A percentile compares a stretch with the other conserved stretches of the same genome.
These are phyloP conservation scores for Boletellus deceptivus DNA, from an alignment of 1,284 basidiomycete species.

Conservation along the genomic window DNA sequence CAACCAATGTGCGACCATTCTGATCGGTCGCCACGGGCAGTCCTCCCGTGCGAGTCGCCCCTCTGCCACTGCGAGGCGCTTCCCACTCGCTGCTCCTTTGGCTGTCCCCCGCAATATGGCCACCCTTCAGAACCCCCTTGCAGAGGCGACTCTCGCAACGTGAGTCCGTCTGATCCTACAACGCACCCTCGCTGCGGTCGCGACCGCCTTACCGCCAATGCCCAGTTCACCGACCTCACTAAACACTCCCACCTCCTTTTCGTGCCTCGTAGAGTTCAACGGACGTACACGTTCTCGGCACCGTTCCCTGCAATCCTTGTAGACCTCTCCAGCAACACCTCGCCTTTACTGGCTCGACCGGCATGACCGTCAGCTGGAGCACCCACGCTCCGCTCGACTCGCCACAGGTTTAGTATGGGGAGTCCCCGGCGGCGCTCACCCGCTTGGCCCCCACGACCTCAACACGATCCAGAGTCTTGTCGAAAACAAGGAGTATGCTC, in stretches of 20 bases:
- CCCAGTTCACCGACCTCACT: conserved; percentile 23
- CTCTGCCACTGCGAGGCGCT: neutral
- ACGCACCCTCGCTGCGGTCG: conserved; percentile 2
- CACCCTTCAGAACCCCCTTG: no score
- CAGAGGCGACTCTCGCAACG: neutral
- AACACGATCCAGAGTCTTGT: conserved; percentile 33
- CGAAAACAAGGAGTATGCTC: conserved; percentile 27
- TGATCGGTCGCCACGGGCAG: no score
- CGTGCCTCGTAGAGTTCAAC: conserved; percentile 28
- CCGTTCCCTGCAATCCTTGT: conserved; percentile 27
- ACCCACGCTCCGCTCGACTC: conserved; percentile 18
- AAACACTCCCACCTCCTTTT: conserved; percentile 9
- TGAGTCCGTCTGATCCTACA: conserved; percentile 5
- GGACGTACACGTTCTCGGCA: conserved; percentile 29
- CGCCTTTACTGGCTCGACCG: conserved; percentile 24
- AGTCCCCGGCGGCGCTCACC: conserved; percentile 19
- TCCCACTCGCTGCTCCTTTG: neutral
- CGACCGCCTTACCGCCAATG: conserved; percentile 7
- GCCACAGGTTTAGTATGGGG: conserved; percentile 29
- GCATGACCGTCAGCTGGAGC: conserved; percentile 30
- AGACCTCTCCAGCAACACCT: conserved; percentile 28
- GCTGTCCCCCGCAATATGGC: neutral
- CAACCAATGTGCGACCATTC: no score
- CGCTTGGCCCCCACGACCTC: conserved; percentile 24
- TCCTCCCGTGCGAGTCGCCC: no score